Evolutionary conservation across 148 eudicot genomes (phyloP), one percentile per base, ranked within the genome.

Genomic region (Rhododendron ovatum): DNA sequence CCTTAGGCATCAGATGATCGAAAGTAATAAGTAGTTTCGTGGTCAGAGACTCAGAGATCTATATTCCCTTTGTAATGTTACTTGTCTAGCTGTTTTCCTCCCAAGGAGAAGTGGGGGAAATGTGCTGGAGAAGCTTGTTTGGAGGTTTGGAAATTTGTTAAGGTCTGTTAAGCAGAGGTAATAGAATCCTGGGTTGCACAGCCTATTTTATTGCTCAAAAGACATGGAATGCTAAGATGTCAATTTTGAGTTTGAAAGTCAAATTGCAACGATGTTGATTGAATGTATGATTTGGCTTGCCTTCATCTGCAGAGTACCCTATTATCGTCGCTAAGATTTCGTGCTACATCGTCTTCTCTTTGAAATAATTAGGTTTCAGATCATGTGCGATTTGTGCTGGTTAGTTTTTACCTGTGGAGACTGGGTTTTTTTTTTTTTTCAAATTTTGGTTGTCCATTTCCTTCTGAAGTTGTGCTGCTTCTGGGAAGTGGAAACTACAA

Each of bases 1-100:
- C 98, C 96, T 7, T 90, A 93, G 89, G 93, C 94, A 73, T 88
- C 92, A 0, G 92, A 91, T 84, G 92, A 86, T 12, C 90, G 65
- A 81, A 51, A 57, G 84, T 22, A 43, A 30, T 15, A 14, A 51
- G 61, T 39, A 81, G 12, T 24, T 61, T 61, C 2, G 35, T 4
- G 84, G 75, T 24, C 51, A 39, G n/a, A 55, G 75, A 39, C 10
- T 24, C 51, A 39, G n/a, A 55, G 75, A 39, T 22, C 10, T 24
- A 18, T 39, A 22, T 61, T 61, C 61, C 51, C 11, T 61, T 63
- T 6, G 22, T 22, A 82, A 59, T 59, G 84, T 39, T 18, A 11
- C n/a, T 78, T 63, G 20, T 22, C 61, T 67, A 18, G 45, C 4
- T 83, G 75, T 83, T 47, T 41, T 45, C 7, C 51, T 80, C 30